Conservation (phyloP, 2,329 filamentous ascomycete genomes). For the Beauveria pseudobassiana region DNA sequence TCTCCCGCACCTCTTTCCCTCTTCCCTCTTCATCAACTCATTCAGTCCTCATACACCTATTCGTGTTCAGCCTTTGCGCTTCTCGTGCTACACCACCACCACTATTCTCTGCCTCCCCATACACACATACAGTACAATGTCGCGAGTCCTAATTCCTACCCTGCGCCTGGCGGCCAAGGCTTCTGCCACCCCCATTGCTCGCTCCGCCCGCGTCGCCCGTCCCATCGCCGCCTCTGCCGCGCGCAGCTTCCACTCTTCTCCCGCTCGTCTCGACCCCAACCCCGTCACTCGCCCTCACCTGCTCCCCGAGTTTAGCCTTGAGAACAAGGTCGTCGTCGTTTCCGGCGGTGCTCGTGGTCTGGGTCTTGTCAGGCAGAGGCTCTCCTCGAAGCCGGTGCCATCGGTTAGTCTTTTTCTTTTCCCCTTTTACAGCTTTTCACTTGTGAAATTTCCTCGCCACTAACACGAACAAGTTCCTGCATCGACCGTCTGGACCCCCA, state of each 20-base stretch:
- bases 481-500: slow-evolving; percentile 54
- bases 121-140: slow-evolving; percentile 17
- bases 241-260: slow-evolving; percentile 18
- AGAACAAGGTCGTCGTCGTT: slow-evolving; percentile 66
- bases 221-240: slow-evolving; percentile 12
- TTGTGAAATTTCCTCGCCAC: background rate
- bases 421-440: no score
- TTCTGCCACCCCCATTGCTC: background rate
- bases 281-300: slow-evolving; percentile 19
- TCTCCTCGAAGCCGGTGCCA: slow-evolving; percentile 71
- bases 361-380: slow-evolving; percentile 74
- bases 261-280: slow-evolving; percentile 15
- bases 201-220: slow-evolving; percentile 4
- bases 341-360: slow-evolving; percentile 71
- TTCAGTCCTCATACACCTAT: background rate
- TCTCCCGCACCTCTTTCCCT: background rate
- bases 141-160: slow-evolving; percentile 17
- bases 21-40: background rate
- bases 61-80: background rate
- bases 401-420: slow-evolving; percentile 29
- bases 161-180: slow-evolving; percentile 14
- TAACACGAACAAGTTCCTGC: slow-evolving; percentile 43
- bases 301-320: slow-evolving; percentile 69
- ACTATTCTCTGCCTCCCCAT: background rate
- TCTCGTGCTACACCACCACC: background rate